Evolutionary conservation across 805 yeast species (phyloP).

Genomic region (Schizosaccharomyces japonicus): DNA sequence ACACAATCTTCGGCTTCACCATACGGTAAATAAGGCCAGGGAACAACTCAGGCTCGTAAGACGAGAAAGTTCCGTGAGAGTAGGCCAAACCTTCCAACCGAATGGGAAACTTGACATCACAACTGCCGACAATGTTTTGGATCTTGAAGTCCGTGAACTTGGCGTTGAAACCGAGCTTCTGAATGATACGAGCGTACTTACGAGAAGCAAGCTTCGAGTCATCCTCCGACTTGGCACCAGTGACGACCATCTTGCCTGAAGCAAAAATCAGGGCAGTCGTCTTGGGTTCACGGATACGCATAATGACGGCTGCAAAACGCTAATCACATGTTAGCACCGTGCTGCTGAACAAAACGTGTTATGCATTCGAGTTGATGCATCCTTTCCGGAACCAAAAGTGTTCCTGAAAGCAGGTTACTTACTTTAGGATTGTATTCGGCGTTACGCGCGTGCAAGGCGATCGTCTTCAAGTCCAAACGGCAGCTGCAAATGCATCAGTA

Average conservation of each 20-base stretch:
- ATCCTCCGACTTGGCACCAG: constrained; percentile 97
- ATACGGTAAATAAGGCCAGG: constrained; percentile 97
- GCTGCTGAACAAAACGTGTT: too few species aligned
- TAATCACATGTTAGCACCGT: constrained; percentile 8
- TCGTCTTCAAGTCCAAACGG: constrained; percentile 82
- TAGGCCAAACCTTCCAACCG: constrained; percentile 93
- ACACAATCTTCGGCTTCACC: constrained; percentile 95
- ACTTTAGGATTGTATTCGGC: constrained; percentile 88
- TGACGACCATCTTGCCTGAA: constrained; percentile 97
- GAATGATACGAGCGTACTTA: constrained; percentile 93
- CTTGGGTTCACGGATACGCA: constrained; percentile 97
- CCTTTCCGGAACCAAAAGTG: too few species aligned
- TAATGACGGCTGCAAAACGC: constrained; percentile 96
- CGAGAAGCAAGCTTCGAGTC: constrained; percentile 95
- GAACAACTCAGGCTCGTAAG: constrained; percentile 92
- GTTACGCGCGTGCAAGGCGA: constrained; percentile 93
- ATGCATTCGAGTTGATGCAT: too few species aligned
- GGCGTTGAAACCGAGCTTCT: constrained; percentile 91
- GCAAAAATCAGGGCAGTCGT: constrained; percentile 95
- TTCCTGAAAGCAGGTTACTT: constrained; percentile 2
- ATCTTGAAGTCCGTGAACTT: constrained; percentile 94
- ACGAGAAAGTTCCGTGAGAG: constrained; percentile 94
- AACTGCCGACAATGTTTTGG: constrained; percentile 93
- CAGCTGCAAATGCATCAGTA: constrained; percentile 20
- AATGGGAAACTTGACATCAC: constrained; percentile 95